Evolutionary conservation across 768 basidiomycete genomes (phyloP), one percentile per base, ranked within the genome.

Genomic region (Mycena olivaceomarginata): DNA sequence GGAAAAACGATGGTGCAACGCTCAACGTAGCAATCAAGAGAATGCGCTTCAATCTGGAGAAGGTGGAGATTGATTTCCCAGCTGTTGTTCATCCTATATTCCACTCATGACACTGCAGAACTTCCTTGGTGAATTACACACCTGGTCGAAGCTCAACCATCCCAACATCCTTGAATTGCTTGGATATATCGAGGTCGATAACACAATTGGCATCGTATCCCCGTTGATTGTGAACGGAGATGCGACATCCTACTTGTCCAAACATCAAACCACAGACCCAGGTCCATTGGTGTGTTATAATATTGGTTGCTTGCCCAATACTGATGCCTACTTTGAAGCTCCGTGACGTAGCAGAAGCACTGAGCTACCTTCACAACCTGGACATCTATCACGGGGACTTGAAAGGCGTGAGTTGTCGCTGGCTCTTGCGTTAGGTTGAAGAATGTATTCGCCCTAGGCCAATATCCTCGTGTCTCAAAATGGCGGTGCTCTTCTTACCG

Each of bases 101-200:
- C 20, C n/a, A 22, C 20, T 56, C 53, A 56, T 56, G 53, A 56
- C 53, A n/a, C 22, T 16, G 53, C 53, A 56, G 53, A n/a, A 56
- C n/a, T 56, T 56, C 53, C 53, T 56, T 56, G 53, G 53, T n/a
- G 53, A 56, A 56, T 56, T 56, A n/a, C 53, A 56, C 22, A 56
- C 53, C 53, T 56, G 53, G 53, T 56, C 53, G n/a, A 56, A 56
- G 53, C 53, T 56, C 53, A 56, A 56, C 20, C 53, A 56, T 56
- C n/a, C n/a, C 53, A 56, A 56, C 53, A 56, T 56, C 53, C 53
- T 56, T 22, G 53, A 56, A 56, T 56, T 56, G 53, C n/a, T 56
- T 18, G 53, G 53, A 56, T 56, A 56, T 56, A 56, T 56, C n/a
- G 9, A 56, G 20, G 53, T 56, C n/a, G 53, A 56, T 22, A 56